Conservation (phyloP, 2,329 filamentous ascomycete genomes). For the Aquanectria penicillioides region DNA sequence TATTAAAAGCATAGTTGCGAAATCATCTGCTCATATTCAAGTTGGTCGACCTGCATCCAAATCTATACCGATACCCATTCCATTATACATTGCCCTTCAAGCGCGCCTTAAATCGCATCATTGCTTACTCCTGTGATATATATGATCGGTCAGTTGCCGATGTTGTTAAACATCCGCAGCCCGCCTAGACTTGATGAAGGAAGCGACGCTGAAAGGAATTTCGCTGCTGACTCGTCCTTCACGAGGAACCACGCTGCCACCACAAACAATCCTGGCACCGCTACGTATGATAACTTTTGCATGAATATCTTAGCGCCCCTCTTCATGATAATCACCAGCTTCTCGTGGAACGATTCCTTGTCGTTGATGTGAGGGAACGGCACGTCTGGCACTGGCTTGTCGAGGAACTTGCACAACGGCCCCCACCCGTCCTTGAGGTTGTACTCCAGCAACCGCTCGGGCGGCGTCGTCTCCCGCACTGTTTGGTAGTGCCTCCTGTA, state of each 20-base stretch:
- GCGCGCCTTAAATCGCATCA: neutral
- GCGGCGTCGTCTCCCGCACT: slow-evolving; percentile 1
- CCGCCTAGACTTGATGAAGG: neutral
- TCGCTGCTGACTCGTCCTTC: neutral
- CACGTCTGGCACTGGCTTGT: slow-evolving; percentile 13
- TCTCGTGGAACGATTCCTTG: slow-evolving; percentile 20
- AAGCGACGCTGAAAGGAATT: neutral
- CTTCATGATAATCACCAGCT: slow-evolving; percentile 20
- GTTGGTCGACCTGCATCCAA: neutral
- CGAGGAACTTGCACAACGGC: slow-evolving; percentile 25
- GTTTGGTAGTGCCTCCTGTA: slow-evolving; percentile 18
- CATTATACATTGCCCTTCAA: neutral
- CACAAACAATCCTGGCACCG: neutral
- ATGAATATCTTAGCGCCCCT: slow-evolving; percentile 6
- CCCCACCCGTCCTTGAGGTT: slow-evolving; percentile 22
- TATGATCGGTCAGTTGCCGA: neutral
- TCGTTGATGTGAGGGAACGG: slow-evolving; percentile 13
- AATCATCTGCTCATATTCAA: neutral
- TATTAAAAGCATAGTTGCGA: slow-evolving; percentile 35
- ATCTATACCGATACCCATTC: slow-evolving; percentile 8
- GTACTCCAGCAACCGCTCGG: slow-evolving; percentile 22
- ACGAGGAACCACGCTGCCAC: slow-evolving; percentile 6
- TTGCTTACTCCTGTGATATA: neutral
- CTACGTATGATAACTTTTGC: slow-evolving; percentile 6
- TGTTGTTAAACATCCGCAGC: neutral